Percentiles rank a stretch among this genome's conserved stretches.
phyloP scores from a whole-genome alignment of 148 eudicot species.

The Heliosperma pusillum region DNA sequence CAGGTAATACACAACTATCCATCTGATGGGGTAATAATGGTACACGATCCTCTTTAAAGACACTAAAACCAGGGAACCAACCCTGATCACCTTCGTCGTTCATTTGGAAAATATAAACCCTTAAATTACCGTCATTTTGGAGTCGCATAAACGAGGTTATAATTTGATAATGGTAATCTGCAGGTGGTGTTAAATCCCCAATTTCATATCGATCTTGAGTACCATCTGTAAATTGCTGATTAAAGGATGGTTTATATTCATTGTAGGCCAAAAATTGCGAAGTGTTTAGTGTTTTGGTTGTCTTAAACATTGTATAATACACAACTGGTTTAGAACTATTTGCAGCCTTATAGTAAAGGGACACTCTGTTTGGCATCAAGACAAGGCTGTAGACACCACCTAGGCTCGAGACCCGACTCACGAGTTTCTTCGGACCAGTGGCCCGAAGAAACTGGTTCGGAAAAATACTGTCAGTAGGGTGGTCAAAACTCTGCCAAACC shows the following conservation, averaged over 20 bases:
- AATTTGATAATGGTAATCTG: constrained; percentile 27
- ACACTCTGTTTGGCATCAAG: constrained; percentile 19
- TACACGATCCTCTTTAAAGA: background rate
- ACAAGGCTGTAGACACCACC: constrained; percentile 27
- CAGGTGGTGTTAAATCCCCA: constrained; percentile 16
- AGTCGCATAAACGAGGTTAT: constrained; percentile 35
- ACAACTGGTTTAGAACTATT: constrained; percentile 23
- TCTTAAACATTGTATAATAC: constrained; percentile 19
- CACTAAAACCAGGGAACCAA: background rate
- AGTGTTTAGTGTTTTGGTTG: constrained; percentile 15
- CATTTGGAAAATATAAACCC: constrained; percentile 31
- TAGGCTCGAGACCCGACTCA: constrained; percentile 23
- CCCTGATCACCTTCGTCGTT: constrained; percentile 15
- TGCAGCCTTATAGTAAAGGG: constrained; percentile 28
- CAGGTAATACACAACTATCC: constrained; percentile 42
- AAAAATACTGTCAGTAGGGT: constrained; percentile 34
- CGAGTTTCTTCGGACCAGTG: constrained; percentile 23
- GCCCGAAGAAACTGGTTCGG: constrained; percentile 25
- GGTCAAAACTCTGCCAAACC: constrained; percentile 40
- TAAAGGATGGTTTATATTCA: background rate
- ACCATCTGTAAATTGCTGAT: constrained; percentile 8
- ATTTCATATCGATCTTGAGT: constrained; percentile 13
- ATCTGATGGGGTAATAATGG: background rate
- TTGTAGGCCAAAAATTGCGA: constrained; percentile 17
- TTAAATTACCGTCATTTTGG: constrained; percentile 41